Evolutionary conservation across 2,329 filamentous ascomycete genomes (phyloP).

Genomic region (Taxawa tesnikishii): DNA sequence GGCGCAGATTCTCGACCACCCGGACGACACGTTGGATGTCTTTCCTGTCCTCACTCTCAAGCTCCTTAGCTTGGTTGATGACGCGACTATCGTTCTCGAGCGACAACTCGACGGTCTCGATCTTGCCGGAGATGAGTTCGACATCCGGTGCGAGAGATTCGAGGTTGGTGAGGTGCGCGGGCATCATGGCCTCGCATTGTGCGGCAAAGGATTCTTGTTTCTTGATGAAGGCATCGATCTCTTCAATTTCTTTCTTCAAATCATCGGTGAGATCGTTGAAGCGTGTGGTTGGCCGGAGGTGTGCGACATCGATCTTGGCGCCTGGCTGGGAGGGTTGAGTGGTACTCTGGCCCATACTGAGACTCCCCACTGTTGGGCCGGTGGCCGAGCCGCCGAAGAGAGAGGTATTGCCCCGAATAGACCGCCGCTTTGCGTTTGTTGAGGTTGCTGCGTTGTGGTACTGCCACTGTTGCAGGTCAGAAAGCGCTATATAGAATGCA

Average conservation of each 20-base stretch:
- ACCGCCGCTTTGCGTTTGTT: constrained; percentile 16
- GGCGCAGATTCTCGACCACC: constrained; percentile 60
- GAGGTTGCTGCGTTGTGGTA: constrained; percentile 14
- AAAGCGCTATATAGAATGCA: constrained; percentile 4
- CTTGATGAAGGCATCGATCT: constrained; percentile 69
- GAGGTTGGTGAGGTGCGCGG: constrained; percentile 50
- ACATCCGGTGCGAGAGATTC: constrained; percentile 54
- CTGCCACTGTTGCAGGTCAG: constrained; percentile 18
- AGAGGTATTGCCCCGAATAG: constrained; percentile 15
- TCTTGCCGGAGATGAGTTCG: constrained; percentile 47
- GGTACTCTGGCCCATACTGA: constrained; percentile 36
- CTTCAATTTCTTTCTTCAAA: constrained; percentile 64
- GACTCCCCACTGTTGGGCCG: constrained; percentile 17
- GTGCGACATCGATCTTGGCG: constrained; percentile 65
- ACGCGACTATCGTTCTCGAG: constrained; percentile 50
- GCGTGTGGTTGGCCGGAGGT: constrained; percentile 74
- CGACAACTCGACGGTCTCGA: constrained; percentile 51
- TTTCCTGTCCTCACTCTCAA: constrained; percentile 52
- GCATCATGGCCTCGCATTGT: constrained; percentile 57
- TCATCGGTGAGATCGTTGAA: constrained; percentile 82
- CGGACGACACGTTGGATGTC: constrained; percentile 62
- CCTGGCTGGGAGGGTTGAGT: constrained; percentile 42
- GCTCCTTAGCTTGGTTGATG: constrained; percentile 43
- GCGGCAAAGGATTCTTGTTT: constrained; percentile 65
- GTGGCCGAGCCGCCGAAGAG: constrained; percentile 9